Evolutionary conservation across 2,329 filamentous ascomycete genomes (phyloP).

Genomic region (Byssothecium circinans): DNA sequence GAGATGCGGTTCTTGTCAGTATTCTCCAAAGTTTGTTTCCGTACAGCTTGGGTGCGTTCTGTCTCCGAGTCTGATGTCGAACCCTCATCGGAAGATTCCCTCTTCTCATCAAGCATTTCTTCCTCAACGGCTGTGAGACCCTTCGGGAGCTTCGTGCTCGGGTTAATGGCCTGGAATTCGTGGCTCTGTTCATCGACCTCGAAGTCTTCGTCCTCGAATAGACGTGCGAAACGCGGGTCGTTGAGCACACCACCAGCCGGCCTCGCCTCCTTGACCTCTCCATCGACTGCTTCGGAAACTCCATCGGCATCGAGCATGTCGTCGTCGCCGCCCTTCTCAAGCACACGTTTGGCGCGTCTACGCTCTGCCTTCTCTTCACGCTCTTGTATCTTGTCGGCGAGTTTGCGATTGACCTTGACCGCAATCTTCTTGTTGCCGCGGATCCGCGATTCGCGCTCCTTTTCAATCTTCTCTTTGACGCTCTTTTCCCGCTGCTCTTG

Average conservation of each 20-base stretch:
- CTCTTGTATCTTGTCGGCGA: constrained; percentile 65
- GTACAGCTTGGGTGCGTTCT: constrained; percentile 22
- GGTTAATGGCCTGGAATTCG: constrained; percentile 88
- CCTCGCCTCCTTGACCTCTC: constrained; percentile 52
- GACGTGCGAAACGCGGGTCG: constrained; percentile 80
- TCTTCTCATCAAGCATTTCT: constrained; percentile 54
- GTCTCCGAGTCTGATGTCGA: constrained; percentile 34
- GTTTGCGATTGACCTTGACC: constrained; percentile 83
- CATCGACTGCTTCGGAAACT: constrained; percentile 22
- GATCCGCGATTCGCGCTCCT: constrained; percentile 93
- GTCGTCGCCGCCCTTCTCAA: constrained; percentile 63
- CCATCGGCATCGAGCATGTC: constrained; percentile 37
- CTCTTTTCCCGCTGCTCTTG: constrained; percentile 90
- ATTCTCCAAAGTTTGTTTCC: constrained; percentile 36
- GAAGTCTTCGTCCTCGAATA: constrained; percentile 95
- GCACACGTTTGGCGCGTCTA: constrained; percentile 49
- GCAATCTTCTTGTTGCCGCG: constrained; percentile 88
- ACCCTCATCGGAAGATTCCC: constrained; percentile 40
- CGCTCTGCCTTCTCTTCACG: constrained; percentile 68
- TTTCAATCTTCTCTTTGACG: constrained; percentile 93
- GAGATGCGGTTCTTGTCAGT: constrained; percentile 54
- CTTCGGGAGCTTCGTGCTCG: constrained; percentile 66
- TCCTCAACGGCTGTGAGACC: constrained; percentile 63
- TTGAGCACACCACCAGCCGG: constrained; percentile 61
- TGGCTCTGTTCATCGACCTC: constrained; percentile 84